Conservation (phyloP, 805 yeast species). For the Wickerhamiella hasegawae region DNA sequence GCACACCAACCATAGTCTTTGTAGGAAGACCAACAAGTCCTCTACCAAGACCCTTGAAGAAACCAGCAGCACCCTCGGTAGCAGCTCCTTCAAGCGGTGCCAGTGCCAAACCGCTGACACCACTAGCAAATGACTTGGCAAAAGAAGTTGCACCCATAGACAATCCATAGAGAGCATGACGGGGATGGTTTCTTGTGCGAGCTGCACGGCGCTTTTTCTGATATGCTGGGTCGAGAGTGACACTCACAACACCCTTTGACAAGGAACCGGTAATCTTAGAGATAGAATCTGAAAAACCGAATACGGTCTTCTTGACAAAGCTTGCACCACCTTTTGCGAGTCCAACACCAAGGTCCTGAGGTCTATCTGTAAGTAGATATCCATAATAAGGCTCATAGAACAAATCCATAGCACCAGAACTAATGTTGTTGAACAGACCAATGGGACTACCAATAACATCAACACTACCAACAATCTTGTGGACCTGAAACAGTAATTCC, state of each 20-base stretch:
- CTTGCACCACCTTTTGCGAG: constrained; percentile 92
- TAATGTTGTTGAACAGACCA: constrained; percentile 79
- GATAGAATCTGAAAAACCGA: constrained; percentile 86
- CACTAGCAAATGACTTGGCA: constrained; percentile 73
- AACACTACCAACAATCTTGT: constrained; percentile 88
- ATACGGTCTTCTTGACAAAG: constrained; percentile 85
- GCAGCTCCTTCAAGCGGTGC: constrained; percentile 85
- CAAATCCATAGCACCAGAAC: constrained; percentile 91
- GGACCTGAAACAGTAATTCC: constrained; percentile 79
- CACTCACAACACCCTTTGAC: constrained; percentile 85
- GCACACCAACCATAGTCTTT: constrained; percentile 86
- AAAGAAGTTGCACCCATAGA: constrained; percentile 79
- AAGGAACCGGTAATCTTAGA: constrained; percentile 86
- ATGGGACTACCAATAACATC: constrained; percentile 96
- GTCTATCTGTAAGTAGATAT: constrained; percentile 81
- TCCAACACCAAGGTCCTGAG: constrained; percentile 90
- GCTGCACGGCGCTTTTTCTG: constrained; percentile 68
- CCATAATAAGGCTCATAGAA: constrained; percentile 98
- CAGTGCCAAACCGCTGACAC: constrained; percentile 75
- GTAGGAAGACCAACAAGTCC: constrained; percentile 95
- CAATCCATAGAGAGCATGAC: constrained; percentile 72
- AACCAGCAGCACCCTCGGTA: constrained; percentile 82
- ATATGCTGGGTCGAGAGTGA: constrained; percentile 70
- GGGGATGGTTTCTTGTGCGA: constrained; percentile 62
- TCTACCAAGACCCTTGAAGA: constrained; percentile 83